Conservation (phyloP, 192 early-diverging fungal genomes). For the Gaertneriomyces semiglobifer region DNA sequence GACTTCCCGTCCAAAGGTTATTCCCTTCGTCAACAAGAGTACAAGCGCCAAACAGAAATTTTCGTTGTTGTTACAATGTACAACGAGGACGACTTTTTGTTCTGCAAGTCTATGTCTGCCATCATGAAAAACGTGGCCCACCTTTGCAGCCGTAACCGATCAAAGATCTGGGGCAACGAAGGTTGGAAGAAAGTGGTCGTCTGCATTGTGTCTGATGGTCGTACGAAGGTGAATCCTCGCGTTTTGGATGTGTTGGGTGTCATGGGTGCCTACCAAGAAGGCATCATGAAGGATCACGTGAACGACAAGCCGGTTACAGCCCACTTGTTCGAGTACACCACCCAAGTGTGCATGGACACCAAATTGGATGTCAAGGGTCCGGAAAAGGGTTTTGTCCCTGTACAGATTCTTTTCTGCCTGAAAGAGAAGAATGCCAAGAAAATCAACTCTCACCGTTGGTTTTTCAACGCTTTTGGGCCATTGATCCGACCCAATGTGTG, state of each 20-base stretch:
- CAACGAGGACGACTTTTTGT: constrained; percentile 85
- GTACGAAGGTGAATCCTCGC: constrained; percentile 73
- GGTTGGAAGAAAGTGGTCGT: constrained; percentile 93
- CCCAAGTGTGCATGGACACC: constrained; percentile 64
- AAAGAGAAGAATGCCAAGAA: constrained; percentile 91
- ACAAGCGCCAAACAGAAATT: constrained; percentile 76
- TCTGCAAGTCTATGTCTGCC: constrained; percentile 82
- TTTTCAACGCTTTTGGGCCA: constrained; percentile 89
- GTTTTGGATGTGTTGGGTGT: constrained; percentile 75
- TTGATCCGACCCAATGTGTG: constrained; percentile 83
- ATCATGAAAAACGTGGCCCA: constrained; percentile 90
- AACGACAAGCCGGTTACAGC: constrained; percentile 68
- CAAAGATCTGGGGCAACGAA: constrained; percentile 73
- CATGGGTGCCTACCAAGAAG: constrained; percentile 67
- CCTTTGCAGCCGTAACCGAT: constrained; percentile 74
- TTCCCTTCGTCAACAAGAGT: constrained; percentile 66
- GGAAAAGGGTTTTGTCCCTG: constrained; percentile 71
- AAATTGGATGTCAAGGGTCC: constrained; percentile 64
- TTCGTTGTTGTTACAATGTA: constrained; percentile 92
- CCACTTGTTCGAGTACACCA: constrained; percentile 90
- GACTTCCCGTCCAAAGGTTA: constrained; percentile 65
- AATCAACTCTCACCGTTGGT: constrained; percentile 95
- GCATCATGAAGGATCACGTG: constrained; percentile 58
- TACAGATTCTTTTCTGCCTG: constrained; percentile 87
- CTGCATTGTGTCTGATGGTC: constrained; percentile 88